These are phyloP conservation scores for Neurospora cerealis DNA, from an alignment of 495 filamentous ascomycete genomes.

Conservation along the genomic window DNA sequence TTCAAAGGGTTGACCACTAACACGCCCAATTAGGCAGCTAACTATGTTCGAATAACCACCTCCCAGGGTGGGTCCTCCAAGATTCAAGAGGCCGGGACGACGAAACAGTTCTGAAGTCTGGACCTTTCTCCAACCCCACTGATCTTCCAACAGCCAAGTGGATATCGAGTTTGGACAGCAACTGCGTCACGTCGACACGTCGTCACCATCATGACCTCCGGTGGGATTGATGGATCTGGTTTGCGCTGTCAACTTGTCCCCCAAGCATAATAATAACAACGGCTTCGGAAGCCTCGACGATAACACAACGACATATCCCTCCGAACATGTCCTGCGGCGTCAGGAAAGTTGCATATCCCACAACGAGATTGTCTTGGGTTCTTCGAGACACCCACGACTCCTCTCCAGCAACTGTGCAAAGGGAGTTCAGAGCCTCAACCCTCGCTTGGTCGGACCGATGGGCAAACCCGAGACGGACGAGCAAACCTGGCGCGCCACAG, in stretches of 20 bases:
- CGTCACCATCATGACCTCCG: background rate
- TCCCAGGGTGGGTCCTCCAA: background rate
- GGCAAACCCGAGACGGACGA: background rate
- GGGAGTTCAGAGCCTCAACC: background rate
- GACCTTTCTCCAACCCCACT: background rate
- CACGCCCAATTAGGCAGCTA: background rate
- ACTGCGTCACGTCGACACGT: background rate
- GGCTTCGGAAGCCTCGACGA: background rate
- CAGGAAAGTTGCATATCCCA: background rate
- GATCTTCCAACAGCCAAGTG: background rate
- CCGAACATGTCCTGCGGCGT: background rate
- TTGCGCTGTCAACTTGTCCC: background rate
- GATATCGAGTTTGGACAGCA: background rate
- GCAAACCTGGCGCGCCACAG: background rate
- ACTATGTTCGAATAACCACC: background rate
- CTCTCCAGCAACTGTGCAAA: background rate
- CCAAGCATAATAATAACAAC: background rate
- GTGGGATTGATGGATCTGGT: background rate
- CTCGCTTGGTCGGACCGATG: background rate
- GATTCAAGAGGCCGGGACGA: background rate
- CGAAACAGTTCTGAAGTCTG: background rate
- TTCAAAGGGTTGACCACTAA: background rate
- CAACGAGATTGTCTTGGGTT: background rate
- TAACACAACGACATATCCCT: background rate
- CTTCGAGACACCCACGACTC: background rate